Percentiles rank a stretch among this genome's conserved stretches.
Evolutionary conservation across 441 rosid genomes (phyloP).

Genomic region (Manihot esculenta): DNA sequence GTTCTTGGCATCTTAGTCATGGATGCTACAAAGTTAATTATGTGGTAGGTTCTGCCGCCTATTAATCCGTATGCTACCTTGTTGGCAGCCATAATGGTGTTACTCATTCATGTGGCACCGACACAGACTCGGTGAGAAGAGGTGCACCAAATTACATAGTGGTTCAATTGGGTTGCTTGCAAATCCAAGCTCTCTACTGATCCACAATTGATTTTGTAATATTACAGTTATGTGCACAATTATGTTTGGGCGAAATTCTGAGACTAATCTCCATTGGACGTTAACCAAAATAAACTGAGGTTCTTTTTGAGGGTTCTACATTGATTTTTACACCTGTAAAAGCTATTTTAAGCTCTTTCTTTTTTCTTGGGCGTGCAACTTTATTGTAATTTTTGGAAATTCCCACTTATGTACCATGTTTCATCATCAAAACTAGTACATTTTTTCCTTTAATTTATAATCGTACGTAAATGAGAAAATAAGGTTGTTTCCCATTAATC

Average conservation of each 20-base stretch:
- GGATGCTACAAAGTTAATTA: not conserved
- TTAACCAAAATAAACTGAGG: not conserved
- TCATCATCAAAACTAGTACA: not conserved
- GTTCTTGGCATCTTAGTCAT: slow-evolving; percentile 34
- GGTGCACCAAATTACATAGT: not conserved
- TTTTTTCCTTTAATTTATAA: not conserved
- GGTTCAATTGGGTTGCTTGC: not conserved
- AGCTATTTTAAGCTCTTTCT: not conserved
- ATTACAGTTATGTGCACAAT: not conserved
- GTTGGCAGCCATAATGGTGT: not conserved
- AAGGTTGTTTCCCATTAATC: slow-evolving; percentile 51
- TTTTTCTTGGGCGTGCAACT: not conserved
- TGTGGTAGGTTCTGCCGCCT: not conserved
- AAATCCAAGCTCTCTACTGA: not conserved
- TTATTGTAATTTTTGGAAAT: not conserved
- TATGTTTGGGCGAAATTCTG: not conserved
- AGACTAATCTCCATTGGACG: not conserved
- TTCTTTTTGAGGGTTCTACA: not conserved
- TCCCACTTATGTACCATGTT: not conserved
- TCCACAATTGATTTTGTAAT: not conserved
- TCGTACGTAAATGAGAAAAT: too few species aligned
- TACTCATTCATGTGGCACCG: not conserved
- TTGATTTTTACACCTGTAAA: not conserved
- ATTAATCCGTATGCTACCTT: not conserved
- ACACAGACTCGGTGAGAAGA: not conserved